Conservation (phyloP, 2,329 filamentous ascomycete genomes). For the Cryphonectria japonica region DNA sequence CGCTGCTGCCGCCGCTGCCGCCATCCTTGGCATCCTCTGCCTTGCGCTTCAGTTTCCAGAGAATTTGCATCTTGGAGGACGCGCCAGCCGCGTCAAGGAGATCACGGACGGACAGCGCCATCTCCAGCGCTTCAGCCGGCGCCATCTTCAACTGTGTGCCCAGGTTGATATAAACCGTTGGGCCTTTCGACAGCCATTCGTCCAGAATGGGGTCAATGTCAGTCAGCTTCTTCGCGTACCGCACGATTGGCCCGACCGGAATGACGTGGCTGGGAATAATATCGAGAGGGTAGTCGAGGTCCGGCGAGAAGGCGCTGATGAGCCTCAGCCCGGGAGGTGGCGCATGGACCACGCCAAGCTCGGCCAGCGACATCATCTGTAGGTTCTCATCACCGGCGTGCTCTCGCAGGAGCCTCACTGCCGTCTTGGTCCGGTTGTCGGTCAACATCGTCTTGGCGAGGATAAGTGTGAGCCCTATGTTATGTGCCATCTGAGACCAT, state of each 20-base stretch:
- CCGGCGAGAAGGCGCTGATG: constrained; percentile 36
- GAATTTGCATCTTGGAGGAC: constrained; percentile 38
- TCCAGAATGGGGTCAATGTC: constrained; percentile 46
- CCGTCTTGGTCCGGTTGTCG: constrained; percentile 30
- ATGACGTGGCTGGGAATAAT: constrained; percentile 45
- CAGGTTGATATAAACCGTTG: constrained; percentile 54
- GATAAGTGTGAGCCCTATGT: constrained; percentile 44
- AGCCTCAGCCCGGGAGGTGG: constrained; percentile 32
- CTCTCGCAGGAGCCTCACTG: constrained; percentile 35
- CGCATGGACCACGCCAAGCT: constrained; percentile 32
- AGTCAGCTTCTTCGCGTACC: constrained; percentile 38
- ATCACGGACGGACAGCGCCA: constrained; percentile 42
- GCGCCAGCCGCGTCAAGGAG: constrained; percentile 38
- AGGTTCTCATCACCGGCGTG: constrained; percentile 31
- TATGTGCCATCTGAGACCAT: constrained; percentile 45
- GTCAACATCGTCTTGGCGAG: constrained; percentile 32
- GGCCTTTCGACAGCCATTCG: constrained; percentile 45
- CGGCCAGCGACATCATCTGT: constrained; percentile 31
- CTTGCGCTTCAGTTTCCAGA: constrained; percentile 43
- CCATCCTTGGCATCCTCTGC: constrained; percentile 18
- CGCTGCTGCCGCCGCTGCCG: not conserved
- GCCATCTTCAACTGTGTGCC: constrained; percentile 44
- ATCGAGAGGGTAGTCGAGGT: constrained; percentile 45
- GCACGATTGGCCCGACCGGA: constrained; percentile 52
- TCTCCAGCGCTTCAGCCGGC: constrained; percentile 42